Conservation (phyloP, 2,329 filamentous ascomycete species). For the Helotiales sp. region DNA sequence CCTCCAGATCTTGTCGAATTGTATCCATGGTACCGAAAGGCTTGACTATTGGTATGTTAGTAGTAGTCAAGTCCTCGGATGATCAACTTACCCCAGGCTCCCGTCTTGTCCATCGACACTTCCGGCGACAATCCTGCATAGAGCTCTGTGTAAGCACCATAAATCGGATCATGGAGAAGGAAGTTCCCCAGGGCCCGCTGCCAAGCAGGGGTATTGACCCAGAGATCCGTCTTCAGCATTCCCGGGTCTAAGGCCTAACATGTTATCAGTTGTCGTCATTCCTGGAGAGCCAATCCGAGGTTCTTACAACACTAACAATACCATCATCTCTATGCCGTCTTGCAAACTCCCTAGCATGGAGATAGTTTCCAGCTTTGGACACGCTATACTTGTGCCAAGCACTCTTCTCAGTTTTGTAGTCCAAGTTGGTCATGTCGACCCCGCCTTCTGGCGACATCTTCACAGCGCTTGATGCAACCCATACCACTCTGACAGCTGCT, state of each 20-base stretch:
- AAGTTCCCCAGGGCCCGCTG: conserved; percentile 2
- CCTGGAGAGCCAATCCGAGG: too few relatives aligned
- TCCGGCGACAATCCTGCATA: conserved; percentile 20
- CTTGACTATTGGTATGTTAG: conserved; percentile 35
- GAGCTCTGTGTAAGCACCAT: conserved; percentile 20
- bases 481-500: conserved; percentile 33
- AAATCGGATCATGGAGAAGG: conserved; percentile 13
- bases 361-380: conserved; percentile 23
- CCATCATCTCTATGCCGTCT: conserved; percentile 13
- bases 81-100: conserved; percentile 15
- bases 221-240: conserved; percentile 18
- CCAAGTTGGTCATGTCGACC: conserved; percentile 18
- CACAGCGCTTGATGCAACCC: conserved; percentile 31
- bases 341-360: conserved; percentile 18
- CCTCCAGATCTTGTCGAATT: conserved; percentile 35
- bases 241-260: conserved; percentile 20
- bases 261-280: not conserved
- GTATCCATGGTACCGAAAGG: conserved; percentile 44
- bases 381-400: conserved; percentile 15
- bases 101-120: conserved; percentile 14
- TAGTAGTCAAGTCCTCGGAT: not conserved
- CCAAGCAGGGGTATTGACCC: conserved; percentile 6
- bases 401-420: conserved; percentile 17
- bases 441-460: conserved; percentile 9
- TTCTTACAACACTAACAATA: conserved; percentile 18